Evolutionary conservation across 1,284 basidiomycete species (phyloP).

Genomic region (Pascua sp.): DNA sequence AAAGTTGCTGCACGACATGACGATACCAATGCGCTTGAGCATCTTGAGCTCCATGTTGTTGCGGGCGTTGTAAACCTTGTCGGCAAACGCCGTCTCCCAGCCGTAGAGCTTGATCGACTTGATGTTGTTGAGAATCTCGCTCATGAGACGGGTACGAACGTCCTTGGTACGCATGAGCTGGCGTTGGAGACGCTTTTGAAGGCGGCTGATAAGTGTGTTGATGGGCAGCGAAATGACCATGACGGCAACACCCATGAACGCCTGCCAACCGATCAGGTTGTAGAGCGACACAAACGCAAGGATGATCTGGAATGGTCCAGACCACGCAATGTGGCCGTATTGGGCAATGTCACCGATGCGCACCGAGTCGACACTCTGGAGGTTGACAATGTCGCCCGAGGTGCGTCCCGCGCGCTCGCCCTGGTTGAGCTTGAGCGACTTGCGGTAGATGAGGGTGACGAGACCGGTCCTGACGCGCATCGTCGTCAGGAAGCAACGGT

Average conservation of each 20-base stretch:
- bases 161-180: slow-evolving; percentile 86
- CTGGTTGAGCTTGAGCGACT: slow-evolving; percentile 78
- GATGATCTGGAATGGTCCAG: slow-evolving; percentile 60
- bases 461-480: slow-evolving; percentile 89
- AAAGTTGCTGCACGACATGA: slow-evolving; percentile 49
- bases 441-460: slow-evolving; percentile 78
- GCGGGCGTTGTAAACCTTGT: slow-evolving; percentile 67
- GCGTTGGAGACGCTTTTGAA: slow-evolving; percentile 76
- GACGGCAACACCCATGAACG: slow-evolving; percentile 86
- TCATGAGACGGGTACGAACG: slow-evolving; percentile 54
- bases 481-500: slow-evolving; percentile 55
- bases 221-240: slow-evolving; percentile 77
- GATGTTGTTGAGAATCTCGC: slow-evolving; percentile 74
- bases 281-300: slow-evolving; percentile 88
- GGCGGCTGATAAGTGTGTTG: slow-evolving; percentile 70
- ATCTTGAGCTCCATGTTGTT: slow-evolving; percentile 81
- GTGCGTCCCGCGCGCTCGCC: slow-evolving; percentile 70
- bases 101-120: slow-evolving; percentile 62
- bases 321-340: slow-evolving; percentile 59
- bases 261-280: slow-evolving; percentile 82
- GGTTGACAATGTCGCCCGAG: slow-evolving; percentile 88
- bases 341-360: slow-evolving; percentile 83
- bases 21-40: slow-evolving; percentile 74
- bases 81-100: slow-evolving; percentile 77
- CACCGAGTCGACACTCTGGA: slow-evolving; percentile 79